These are phyloP conservation scores for Plantago ovata DNA, from an alignment of 257 asterid species.

Conservation along the genomic window DNA sequence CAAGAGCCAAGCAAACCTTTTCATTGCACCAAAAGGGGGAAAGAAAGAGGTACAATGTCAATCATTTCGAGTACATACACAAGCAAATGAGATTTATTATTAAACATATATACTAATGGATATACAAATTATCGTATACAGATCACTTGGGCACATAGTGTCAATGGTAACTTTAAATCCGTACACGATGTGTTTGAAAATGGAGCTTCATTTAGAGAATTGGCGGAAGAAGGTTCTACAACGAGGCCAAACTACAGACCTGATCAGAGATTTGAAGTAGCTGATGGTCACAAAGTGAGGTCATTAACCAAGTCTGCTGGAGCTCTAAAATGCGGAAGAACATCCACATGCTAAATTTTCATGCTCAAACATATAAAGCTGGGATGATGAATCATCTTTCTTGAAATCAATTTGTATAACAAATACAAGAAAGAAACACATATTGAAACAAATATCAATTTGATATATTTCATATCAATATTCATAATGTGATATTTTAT, in stretches of 20 bases:
- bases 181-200: conserved; percentile 67
- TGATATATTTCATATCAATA: too few species aligned
- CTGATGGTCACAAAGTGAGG: conserved; percentile 44
- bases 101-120: not conserved
- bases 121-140: conserved; percentile 7
- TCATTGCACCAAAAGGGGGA: conserved; percentile 58
- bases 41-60: conserved; percentile 55
- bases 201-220: conserved; percentile 59
- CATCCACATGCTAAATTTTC: conserved; percentile 37
- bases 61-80: not conserved
- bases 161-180: conserved; percentile 41
- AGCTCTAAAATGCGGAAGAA: conserved; percentile 49
- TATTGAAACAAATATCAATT: too few species aligned
- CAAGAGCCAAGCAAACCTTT: conserved; percentile 82
- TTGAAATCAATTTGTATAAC: too few species aligned
- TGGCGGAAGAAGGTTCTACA: conserved; percentile 23
- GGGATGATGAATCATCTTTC: not conserved
- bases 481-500: too few species aligned
- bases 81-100: not conserved
- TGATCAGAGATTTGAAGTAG: conserved; percentile 60
- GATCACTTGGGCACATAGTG: conserved; percentile 59
- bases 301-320: conserved; percentile 61
- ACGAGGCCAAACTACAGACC: conserved; percentile 53
- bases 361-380: not conserved
- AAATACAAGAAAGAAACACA: too few species aligned